Evolutionary conservation across 768 basidiomycete genomes (phyloP).

Genomic region (Daedaleopsis nitida): DNA sequence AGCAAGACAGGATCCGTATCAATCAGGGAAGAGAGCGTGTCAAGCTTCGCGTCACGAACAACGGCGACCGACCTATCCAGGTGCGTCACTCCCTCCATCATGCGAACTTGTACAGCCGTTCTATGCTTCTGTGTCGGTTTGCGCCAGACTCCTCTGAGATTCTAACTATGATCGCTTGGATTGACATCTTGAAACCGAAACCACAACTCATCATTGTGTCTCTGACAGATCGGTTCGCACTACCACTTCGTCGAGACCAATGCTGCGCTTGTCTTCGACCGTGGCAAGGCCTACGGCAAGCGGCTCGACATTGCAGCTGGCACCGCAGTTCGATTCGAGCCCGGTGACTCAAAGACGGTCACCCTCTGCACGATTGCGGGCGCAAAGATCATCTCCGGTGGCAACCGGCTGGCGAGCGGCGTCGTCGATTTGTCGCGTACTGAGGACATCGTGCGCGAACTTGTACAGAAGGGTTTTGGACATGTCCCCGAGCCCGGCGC

Average conservation of each 20-base stretch:
- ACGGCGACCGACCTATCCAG: constrained; percentile 92
- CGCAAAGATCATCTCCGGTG: constrained; percentile 68
- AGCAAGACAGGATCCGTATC: constrained; percentile 66
- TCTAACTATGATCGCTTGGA: background rate
- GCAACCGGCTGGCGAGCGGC: constrained; percentile 71
- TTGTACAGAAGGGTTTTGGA: constrained; percentile 67
- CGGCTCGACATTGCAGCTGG: constrained; percentile 93
- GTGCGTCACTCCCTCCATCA: constrained; percentile 39
- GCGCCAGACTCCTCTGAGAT: background rate
- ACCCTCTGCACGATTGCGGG: constrained; percentile 82
- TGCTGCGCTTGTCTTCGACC: constrained; percentile 77
- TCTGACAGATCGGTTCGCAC: constrained; percentile 83
- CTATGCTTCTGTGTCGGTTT: too few species aligned
- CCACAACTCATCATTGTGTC: background rate
- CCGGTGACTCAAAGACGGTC: constrained; percentile 86
- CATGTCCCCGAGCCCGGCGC: constrained; percentile 71
- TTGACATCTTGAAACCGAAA: background rate
- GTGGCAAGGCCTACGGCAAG: constrained; percentile 76
- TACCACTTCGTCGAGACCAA: constrained; percentile 96
- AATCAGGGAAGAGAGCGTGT: constrained; percentile 75
- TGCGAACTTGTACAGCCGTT: background rate
- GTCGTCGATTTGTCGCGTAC: constrained; percentile 45
- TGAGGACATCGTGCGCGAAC: constrained; percentile 46
- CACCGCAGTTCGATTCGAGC: constrained; percentile 96
- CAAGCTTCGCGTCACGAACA: constrained; percentile 79